Conservation (phyloP, 805 yeast genomes). For the Yarrowia bubula region DNA sequence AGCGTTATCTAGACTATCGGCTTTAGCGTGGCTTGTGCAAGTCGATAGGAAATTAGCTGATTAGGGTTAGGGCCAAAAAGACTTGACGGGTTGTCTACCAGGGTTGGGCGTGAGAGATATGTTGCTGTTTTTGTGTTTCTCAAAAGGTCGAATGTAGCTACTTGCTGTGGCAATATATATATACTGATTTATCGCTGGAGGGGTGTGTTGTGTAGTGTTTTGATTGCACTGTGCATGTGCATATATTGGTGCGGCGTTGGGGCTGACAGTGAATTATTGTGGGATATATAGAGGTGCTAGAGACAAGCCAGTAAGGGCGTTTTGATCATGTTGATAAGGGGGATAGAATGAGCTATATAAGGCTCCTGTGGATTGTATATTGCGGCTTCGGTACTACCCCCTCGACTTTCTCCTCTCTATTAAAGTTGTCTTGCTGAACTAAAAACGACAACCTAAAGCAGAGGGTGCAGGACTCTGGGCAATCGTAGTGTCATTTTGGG, state of each 20-base stretch:
- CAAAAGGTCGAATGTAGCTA: too few species aligned
- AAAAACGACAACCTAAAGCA: conserved; percentile 14
- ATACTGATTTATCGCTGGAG: neutral
- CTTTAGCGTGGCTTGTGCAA: neutral
- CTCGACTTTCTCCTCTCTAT: neutral
- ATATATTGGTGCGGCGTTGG: conserved; percentile 11
- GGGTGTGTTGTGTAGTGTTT: conserved; percentile 3
- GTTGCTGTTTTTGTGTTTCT: neutral
- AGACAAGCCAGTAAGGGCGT: neutral
- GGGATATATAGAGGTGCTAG: neutral
- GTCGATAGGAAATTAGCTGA: conserved; percentile 11
- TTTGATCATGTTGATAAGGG: neutral
- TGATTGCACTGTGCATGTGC: conserved; percentile 22
- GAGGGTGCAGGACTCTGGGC: conserved; percentile 4
- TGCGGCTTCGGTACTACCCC: neutral
- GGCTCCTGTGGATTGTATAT: neutral
- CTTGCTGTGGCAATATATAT: neutral
- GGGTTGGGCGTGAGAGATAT: too few species aligned
- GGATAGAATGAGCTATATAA: neutral
- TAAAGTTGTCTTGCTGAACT: neutral
- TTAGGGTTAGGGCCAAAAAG: neutral
- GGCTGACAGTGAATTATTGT: neutral
- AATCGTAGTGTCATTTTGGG: neutral
- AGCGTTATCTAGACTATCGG: conserved; percentile 17
- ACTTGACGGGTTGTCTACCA: neutral